phyloP scores from a whole-genome alignment of 495 filamentous ascomycete genomes.

The Penicillium ochrochloron region DNA sequence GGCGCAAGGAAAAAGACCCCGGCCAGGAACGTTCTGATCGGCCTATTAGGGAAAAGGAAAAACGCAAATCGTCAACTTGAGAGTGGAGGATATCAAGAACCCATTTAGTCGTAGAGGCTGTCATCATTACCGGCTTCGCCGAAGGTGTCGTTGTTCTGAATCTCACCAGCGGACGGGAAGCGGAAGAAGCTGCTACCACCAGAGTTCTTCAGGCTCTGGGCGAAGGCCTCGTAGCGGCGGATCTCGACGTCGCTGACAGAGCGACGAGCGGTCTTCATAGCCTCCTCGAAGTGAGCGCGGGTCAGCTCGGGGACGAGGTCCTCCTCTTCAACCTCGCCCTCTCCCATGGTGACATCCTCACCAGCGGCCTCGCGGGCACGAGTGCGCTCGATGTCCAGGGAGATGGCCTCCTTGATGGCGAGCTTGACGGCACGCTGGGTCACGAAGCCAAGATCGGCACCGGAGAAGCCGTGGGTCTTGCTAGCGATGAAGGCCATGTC shows the following conservation, averaged over 20 bases:
- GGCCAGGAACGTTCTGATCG: conserved; percentile 17
- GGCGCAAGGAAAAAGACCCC: conserved; percentile 17
- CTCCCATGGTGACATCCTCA: conserved; percentile 77
- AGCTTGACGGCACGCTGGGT: conserved; percentile 99
- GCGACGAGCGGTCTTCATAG: conserved; percentile 89
- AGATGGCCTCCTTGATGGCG: conserved; percentile 97
- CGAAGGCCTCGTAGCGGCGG: conserved; percentile 95
- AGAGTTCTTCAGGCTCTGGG: conserved; percentile 97
- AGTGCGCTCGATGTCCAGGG: conserved; percentile 80
- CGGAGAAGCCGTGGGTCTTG: conserved; percentile 98
- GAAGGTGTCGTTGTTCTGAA: conserved; percentile 66
- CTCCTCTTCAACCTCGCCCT: conserved; percentile 72
- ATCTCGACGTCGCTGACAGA: conserved; percentile 97
- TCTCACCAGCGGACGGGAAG: conserved; percentile 79
- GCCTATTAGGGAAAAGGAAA: conserved; percentile 14
- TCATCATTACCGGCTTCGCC: conserved; percentile 87
- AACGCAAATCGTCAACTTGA: conserved; percentile 28
- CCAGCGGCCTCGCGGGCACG: conserved; percentile 89
- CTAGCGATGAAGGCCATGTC: conserved; percentile 90
- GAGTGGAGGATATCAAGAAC: conserved; percentile 22
- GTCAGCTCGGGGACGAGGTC: conserved; percentile 98
- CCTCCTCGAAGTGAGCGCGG: conserved; percentile 96
- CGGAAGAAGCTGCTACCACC: conserved; percentile 96
- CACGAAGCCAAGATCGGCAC: conserved; percentile 99
- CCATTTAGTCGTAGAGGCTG: conserved; percentile 73